Evolutionary conservation across 768 basidiomycete species (phyloP), one percentile per base, ranked within the genome.

Genomic region (Rubroboletus satanas): DNA sequence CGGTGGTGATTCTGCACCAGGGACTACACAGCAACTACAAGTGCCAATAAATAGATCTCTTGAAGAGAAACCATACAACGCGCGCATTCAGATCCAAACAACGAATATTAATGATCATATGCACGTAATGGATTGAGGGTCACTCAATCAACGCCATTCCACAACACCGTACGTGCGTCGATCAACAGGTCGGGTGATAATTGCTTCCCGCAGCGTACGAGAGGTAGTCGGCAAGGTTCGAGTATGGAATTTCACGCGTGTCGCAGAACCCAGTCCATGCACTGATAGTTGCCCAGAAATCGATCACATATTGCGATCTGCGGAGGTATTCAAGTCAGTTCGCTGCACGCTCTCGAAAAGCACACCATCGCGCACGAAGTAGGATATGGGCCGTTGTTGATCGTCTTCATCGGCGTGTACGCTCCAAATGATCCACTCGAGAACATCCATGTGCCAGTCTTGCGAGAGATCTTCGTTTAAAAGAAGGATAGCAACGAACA

Each of bases 201-300:
- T 28, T 35, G 31, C 60, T 62, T 33, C 60, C 52, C 1, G 44
- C 60, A n/a, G 66, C 66, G 37, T 67, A 57, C 32, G 56, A 52
- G 32, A 66, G 57, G 31, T 66, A 66, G 54, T 59, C 59, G 2
- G 66, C 65, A 2, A 66, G 51, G 51, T 62, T 67, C 23, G 29
- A 17, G 45, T 67, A 67, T 4, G 60, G 66, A 23, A 66, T 67
- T 15, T 62, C 41, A 15, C 47, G 49, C 11, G 57, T 67, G 28
- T 37, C 52, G 29, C 66, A 66, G 7, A 54, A 59, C 11, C 66
- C 66, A 2, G 64, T 66, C 64, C 66, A 66, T 17, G 66, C 66
- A 36, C 56, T 62, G 37, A 67, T 55, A 15, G 51, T 17, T 17
- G 39, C 51, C 66, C 66, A 66, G 45, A 65, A 62, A 17, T 50